Conservation (phyloP, 257 asterid species). For the Solanum pennellii region DNA sequence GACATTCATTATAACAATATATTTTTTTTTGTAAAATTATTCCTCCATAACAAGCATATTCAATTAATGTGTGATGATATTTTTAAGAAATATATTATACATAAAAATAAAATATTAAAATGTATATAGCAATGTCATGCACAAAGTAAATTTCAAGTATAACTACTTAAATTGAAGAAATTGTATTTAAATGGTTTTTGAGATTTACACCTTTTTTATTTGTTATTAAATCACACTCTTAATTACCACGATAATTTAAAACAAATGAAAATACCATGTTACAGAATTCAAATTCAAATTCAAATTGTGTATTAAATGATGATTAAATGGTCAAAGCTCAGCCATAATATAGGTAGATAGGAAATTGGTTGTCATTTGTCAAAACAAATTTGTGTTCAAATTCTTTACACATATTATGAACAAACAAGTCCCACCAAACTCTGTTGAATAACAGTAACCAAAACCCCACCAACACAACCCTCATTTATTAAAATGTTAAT, state of each 20-base stretch:
- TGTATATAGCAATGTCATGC: background rate
- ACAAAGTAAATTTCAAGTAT: background rate
- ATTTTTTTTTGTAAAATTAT: background rate
- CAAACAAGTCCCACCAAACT: background rate
- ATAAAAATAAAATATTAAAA: background rate
- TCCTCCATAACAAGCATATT: background rate
- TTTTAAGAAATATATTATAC: background rate
- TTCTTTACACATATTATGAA: background rate
- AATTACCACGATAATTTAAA: background rate
- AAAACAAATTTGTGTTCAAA: background rate
- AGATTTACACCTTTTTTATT: background rate
- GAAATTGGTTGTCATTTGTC: background rate
- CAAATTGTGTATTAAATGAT: background rate
- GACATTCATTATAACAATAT: background rate
- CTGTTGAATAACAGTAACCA: background rate
- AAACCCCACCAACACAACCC: background rate
- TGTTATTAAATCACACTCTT: background rate
- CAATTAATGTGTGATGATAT: background rate
- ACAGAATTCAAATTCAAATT: background rate
- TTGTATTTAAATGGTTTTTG: background rate
- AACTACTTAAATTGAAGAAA: background rate
- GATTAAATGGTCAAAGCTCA: background rate
- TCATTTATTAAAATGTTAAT: background rate
- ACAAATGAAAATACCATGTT: background rate
- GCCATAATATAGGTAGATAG: background rate